Evolutionary conservation across 768 basidiomycete species (phyloP).

Genomic region (Hygrophorus russula): DNA sequence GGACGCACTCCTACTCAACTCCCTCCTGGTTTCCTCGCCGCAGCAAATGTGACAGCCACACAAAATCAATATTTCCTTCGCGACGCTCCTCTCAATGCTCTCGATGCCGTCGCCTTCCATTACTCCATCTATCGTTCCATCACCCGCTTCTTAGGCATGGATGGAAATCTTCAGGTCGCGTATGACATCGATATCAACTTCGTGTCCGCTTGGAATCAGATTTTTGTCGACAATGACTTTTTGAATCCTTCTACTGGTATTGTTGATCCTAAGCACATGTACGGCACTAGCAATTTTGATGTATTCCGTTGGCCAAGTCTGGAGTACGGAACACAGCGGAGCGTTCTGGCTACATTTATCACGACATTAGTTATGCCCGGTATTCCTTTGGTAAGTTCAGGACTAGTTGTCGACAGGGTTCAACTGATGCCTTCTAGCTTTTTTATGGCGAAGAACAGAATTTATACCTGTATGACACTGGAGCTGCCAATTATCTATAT

Average conservation of each 20-base stretch:
- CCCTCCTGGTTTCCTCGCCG: slow-evolving; percentile 57
- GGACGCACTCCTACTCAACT: slow-evolving; percentile 69
- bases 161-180: slow-evolving; percentile 86
- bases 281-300: slow-evolving; percentile 90
- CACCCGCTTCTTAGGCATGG: slow-evolving; percentile 87
- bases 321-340: slow-evolving; percentile 71
- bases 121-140: slow-evolving; percentile 88
- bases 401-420: background rate
- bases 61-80: slow-evolving; percentile 76
- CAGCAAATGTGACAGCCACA: slow-evolving; percentile 50
- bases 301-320: slow-evolving; percentile 90
- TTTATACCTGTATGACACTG: slow-evolving; percentile 79
- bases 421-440: slow-evolving; percentile 25
- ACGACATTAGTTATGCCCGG: slow-evolving; percentile 79
- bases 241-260: slow-evolving; percentile 53
- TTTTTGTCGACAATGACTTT: slow-evolving; percentile 84
- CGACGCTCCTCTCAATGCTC: slow-evolving; percentile 40
- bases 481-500: slow-evolving; percentile 87
- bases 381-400: slow-evolving; percentile 51
- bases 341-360: slow-evolving; percentile 70
- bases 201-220: slow-evolving; percentile 83
- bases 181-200: slow-evolving; percentile 80
- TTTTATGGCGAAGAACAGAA: slow-evolving; percentile 93
- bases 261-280: slow-evolving; percentile 83
- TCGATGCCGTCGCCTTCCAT: slow-evolving; percentile 85